Evolutionary conservation across 1,284 basidiomycete species (phyloP).

Genomic region (Phenoliferia sp.): DNA sequence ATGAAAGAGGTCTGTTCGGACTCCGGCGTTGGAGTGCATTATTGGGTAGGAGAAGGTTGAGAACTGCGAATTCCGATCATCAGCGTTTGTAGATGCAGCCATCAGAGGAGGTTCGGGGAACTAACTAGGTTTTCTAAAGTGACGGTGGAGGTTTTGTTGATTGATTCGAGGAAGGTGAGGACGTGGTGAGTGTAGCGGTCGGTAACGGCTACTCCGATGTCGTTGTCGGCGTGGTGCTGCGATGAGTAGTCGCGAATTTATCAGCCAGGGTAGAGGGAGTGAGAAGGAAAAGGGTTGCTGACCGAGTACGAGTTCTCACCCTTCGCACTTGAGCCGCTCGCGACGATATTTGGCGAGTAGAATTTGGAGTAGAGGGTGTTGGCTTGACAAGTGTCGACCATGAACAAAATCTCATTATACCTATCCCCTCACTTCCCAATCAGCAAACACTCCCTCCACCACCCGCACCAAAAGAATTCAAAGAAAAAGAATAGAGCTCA

Average conservation of each 20-base stretch:
- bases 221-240: slow-evolving; percentile 84
- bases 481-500: slow-evolving; percentile 46
- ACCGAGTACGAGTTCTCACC: slow-evolving; percentile 93
- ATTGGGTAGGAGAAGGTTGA: slow-evolving; percentile 65
- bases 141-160: slow-evolving; percentile 79
- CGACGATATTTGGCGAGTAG: slow-evolving; percentile 92
- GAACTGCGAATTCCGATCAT: slow-evolving; percentile 55
- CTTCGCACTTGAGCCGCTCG: slow-evolving; percentile 82
- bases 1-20: slow-evolving; percentile 79
- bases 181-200: slow-evolving; percentile 92
- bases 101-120: slow-evolving; percentile 11
- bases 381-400: slow-evolving; percentile 98
- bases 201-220: slow-evolving; percentile 92
- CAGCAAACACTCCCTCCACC: not conserved
- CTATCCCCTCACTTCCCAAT: slow-evolving; percentile 47
- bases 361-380: slow-evolving; percentile 92
- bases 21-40: slow-evolving; percentile 79
- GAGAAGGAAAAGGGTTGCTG: slow-evolving; percentile 38
- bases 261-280: not conserved
- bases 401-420: slow-evolving; percentile 96
- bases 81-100: not conserved
- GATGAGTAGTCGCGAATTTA: not conserved
- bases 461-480: not conserved
- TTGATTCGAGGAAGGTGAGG: slow-evolving; percentile 82
- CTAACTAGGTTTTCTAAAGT: slow-evolving; percentile 81